phyloP scores from a whole-genome alignment of 2,329 filamentous ascomycete species.

The Fusarium oligoseptatum region DNA sequence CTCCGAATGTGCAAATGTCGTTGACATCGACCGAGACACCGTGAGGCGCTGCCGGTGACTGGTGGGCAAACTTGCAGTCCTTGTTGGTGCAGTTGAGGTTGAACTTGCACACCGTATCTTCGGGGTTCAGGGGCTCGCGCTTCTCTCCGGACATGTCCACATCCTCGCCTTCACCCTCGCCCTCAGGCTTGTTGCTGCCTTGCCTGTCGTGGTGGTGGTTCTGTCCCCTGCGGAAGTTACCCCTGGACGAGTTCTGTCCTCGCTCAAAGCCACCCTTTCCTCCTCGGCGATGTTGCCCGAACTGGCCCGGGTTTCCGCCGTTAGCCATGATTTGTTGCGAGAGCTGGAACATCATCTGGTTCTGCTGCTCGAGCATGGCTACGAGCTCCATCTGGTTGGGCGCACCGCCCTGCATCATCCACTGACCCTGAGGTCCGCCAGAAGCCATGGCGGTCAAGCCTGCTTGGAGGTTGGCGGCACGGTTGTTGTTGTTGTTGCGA shows the following conservation, averaged over 20 bases:
- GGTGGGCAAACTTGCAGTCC: constrained; percentile 93
- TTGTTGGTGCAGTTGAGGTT: constrained; percentile 90
- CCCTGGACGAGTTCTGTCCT: constrained; percentile 68
- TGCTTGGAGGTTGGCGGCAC: constrained; percentile 63
- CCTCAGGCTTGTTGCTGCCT: constrained; percentile 52
- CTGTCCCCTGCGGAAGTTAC: constrained; percentile 65
- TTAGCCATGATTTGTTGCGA: constrained; percentile 72
- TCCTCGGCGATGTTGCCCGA: constrained; percentile 53
- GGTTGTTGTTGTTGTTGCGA: constrained; percentile 65
- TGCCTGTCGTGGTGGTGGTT: constrained; percentile 57
- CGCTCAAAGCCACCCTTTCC: constrained; percentile 81
- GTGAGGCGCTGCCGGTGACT: constrained; percentile 88
- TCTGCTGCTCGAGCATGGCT: constrained; percentile 90
- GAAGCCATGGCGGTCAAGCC: constrained; percentile 62
- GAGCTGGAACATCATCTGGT: constrained; percentile 85
- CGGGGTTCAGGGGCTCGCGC: constrained; percentile 68
- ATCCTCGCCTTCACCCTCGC: constrained; percentile 67
- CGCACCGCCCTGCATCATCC: constrained; percentile 63
- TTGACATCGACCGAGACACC: constrained; percentile 82
- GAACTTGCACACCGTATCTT: constrained; percentile 85
- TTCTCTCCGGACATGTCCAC: constrained; percentile 70
- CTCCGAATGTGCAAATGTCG: constrained; percentile 86
- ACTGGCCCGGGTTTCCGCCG: constrained; percentile 59
- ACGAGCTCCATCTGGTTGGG: constrained; percentile 69
- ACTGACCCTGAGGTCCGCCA: constrained; percentile 53